These are phyloP conservation scores for Chrysosporium queenslandicum DNA, from an alignment of 2,329 filamentous ascomycete genomes.

Conservation along the genomic window DNA sequence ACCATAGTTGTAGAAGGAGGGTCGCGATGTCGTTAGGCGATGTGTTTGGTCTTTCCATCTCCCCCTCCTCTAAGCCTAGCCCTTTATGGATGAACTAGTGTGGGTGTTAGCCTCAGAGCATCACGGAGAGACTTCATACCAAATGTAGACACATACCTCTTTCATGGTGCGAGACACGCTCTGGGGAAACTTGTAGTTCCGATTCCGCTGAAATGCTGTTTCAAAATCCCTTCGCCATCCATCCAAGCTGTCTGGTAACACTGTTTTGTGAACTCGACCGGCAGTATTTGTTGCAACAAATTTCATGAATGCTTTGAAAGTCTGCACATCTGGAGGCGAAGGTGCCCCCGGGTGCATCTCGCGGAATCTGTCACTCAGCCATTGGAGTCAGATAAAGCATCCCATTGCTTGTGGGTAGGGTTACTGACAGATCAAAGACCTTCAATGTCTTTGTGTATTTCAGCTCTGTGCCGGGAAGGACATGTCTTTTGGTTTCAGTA, in stretches of 20 bases:
- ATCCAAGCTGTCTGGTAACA: not conserved
- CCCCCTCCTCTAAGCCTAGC: not conserved
- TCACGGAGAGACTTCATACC: not conserved
- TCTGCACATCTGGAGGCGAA: slow-evolving; percentile 7
- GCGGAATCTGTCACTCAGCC: not conserved
- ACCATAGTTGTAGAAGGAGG: slow-evolving; percentile 2
- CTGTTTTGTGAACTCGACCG: not conserved
- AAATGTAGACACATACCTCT: slow-evolving; percentile 4
- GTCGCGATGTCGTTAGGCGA: not conserved
- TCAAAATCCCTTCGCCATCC: slow-evolving; percentile 4
- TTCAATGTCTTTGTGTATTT: slow-evolving; percentile 2
- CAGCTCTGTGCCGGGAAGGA: slow-evolving; percentile 1
- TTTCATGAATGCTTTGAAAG: slow-evolving; percentile 21
- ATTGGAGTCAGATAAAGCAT: slow-evolving; percentile 3
- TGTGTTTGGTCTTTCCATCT: not conserved
- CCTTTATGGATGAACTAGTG: not conserved
- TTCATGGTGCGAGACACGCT: not conserved
- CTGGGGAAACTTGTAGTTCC: not conserved
- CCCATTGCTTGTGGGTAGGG: not conserved
- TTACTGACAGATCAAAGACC: slow-evolving; percentile 4
- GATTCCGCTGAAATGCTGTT: not conserved
- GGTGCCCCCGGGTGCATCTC: not conserved
- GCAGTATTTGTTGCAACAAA: not conserved
- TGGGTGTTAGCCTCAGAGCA: not conserved
- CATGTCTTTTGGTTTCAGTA: not conserved